Percentiles rank a stretch among this genome's conserved stretches.
These are phyloP conservation scores for Colletotrichum falcatum DNA, from an alignment of 2,329 filamentous ascomycete species.

Conservation along the genomic window DNA sequence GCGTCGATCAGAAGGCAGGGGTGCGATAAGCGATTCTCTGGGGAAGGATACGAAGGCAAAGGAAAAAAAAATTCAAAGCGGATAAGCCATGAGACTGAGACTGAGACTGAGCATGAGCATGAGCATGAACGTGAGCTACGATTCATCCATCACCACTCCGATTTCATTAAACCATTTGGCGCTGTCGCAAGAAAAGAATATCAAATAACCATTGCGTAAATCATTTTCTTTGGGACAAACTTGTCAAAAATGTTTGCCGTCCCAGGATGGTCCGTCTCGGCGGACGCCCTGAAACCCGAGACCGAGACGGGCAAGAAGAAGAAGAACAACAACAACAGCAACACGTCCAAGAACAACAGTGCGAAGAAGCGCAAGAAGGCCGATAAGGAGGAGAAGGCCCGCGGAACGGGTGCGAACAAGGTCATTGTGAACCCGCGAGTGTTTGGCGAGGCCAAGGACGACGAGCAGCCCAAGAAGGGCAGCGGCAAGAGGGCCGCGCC, in stretches of 20 bases:
- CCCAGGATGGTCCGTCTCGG: conserved; percentile 88
- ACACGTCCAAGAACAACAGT: conserved; percentile 61
- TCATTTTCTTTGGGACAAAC: background rate
- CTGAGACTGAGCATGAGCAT: conserved; percentile 17
- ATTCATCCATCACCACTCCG: conserved; percentile 11
- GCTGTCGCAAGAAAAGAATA: background rate
- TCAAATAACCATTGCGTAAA: background rate
- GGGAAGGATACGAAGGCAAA: background rate
- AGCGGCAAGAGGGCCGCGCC: conserved; percentile 36
- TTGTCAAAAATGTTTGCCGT: conserved; percentile 84
- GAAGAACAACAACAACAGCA: conserved; percentile 57
- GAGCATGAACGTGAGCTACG: background rate
- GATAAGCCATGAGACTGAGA: conserved; percentile 24
- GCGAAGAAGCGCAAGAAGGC: conserved; percentile 62
- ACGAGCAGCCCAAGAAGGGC: conserved; percentile 21
- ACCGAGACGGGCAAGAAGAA: conserved; percentile 47
- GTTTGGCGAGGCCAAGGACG: conserved; percentile 73
- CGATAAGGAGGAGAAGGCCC: conserved; percentile 57
- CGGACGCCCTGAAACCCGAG: conserved; percentile 78
- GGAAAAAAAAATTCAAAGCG: conserved; percentile 41
- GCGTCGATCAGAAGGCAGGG: conserved; percentile 39
- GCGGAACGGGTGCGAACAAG: conserved; percentile 72
- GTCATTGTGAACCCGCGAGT: conserved; percentile 83
- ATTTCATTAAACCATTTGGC: background rate
- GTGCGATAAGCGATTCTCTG: conserved; percentile 29